Base-by-base conservation (phyloP, 1,284 basidiomycete genomes). In the Neotropicomus parvogracilis region DNA sequence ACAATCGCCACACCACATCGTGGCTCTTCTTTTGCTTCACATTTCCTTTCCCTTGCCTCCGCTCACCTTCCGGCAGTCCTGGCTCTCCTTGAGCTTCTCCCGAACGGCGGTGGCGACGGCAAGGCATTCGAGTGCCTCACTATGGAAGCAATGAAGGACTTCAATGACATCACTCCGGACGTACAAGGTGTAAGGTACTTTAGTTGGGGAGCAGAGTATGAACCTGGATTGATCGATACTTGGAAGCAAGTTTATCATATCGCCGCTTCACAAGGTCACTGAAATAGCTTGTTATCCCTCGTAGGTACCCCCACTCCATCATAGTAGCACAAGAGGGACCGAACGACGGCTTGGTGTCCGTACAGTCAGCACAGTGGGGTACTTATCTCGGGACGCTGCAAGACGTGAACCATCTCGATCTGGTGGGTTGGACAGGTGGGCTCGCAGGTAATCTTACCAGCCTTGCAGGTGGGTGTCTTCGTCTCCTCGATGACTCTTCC, bases 1-100 rank as follows among this genome's bases (percentile, higher is more conserved):
- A 97, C 94, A n/a, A 91, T 97, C 62, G 85, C 91, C 17, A 89
- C 91, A 0, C 94, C 94, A 4, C 94, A 97, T 59, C 84, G 88
- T 40, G 94, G 94, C 16, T 93, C 91, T n/a, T 75, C 87, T 1
- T 97, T 97, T 60, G 95, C 95, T 2, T 90, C 95, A 65, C 90
- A 92, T 64, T 87, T 98, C 59, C 81, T 98, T 39, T 77, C 83
- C 20, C 85, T 91, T 35, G 74, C 95, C 10, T 87, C 92, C 3
- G 75, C 75, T 48, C 69, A 75, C 44, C 74, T 88, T 68, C 80
- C 84, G 12, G 79, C 78, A 3, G 75, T 87, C 17, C 71, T 85
- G 26, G 74, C 77, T 7, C 70, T 85, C 12, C 78, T 97, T 36
- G 87, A 94, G 54, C 68, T 91, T 40, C 74, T 94, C 6, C 88